Evolutionary conservation across 441 rosid genomes (phyloP).

Genomic region (Aleurites moluccanus): DNA sequence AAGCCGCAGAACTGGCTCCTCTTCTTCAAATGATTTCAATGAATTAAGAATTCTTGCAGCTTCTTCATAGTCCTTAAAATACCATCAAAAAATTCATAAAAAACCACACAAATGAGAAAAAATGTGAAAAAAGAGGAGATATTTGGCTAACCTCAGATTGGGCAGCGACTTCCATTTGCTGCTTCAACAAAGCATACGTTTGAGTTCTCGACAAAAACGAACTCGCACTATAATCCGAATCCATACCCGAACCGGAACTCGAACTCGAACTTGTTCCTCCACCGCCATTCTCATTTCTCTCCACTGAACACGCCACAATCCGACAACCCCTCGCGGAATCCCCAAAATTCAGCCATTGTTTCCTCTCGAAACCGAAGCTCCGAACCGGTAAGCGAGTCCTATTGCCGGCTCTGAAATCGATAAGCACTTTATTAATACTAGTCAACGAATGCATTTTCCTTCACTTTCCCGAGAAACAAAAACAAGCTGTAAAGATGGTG

Average conservation of each 20-base stretch:
- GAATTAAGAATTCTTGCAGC: slow-evolving; percentile 72
- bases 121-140: not conserved
- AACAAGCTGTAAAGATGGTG: not conserved
- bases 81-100: not conserved
- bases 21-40: slow-evolving; percentile 60
- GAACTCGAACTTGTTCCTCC: slow-evolving; percentile 39
- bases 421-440: slow-evolving; percentile 34
- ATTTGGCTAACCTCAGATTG: slow-evolving; percentile 51
- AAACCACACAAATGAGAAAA: not conserved
- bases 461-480: not conserved
- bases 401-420: slow-evolving; percentile 29
- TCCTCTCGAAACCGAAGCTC: slow-evolving; percentile 23
- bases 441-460: slow-evolving; percentile 25
- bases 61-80: slow-evolving; percentile 55
- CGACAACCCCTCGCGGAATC: slow-evolving; percentile 25
- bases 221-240: slow-evolving; percentile 24
- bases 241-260: slow-evolving; percentile 31
- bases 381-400: slow-evolving; percentile 15
- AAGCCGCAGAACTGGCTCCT: slow-evolving; percentile 59
- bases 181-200: slow-evolving; percentile 60
- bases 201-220: slow-evolving; percentile 47
- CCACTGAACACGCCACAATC: slow-evolving; percentile 39
- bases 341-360: slow-evolving; percentile 18
- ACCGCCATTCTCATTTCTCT: slow-evolving; percentile 25
- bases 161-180: slow-evolving; percentile 67